These are phyloP conservation scores for Penicillium bialowiezense DNA, from an alignment of 495 filamentous ascomycete genomes.

Conservation along the genomic window DNA sequence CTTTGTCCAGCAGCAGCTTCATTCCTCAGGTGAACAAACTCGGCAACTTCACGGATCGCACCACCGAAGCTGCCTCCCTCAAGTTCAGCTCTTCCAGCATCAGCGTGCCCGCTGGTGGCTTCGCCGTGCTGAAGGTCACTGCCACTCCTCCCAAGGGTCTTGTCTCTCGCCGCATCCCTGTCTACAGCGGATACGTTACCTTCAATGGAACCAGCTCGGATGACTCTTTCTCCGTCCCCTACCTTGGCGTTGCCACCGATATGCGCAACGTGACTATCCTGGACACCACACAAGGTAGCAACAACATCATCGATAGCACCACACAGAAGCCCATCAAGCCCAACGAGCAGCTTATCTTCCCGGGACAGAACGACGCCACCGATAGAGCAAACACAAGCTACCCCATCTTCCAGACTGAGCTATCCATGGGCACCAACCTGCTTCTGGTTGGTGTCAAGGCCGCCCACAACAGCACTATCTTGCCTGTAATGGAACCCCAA, in stretches of 20 bases:
- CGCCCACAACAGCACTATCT: background rate
- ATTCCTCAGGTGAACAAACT: conserved; percentile 11
- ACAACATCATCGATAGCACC: conserved; percentile 2
- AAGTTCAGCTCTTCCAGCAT: conserved; percentile 9
- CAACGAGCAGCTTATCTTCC: conserved; percentile 7
- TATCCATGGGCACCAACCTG: conserved; percentile 22
- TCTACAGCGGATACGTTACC: conserved; percentile 36
- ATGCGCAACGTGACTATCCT: conserved; percentile 20
- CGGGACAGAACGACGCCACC: conserved; percentile 6
- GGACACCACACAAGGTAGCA: conserved; percentile 8
- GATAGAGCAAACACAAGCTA: conserved; percentile 9
- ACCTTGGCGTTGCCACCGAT: conserved; percentile 19
- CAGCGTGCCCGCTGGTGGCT: conserved; percentile 4
- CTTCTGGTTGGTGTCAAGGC: conserved; percentile 21
- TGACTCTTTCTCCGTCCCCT: conserved; percentile 31
- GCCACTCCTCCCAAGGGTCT: conserved; percentile 18
- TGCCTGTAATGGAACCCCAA: conserved; percentile 5
- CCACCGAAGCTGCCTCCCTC: background rate
- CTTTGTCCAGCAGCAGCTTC: conserved; percentile 14
- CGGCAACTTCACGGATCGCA: conserved; percentile 17
- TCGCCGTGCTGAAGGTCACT: conserved; percentile 21
- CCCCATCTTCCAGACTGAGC: conserved; percentile 12
- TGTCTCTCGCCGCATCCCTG: conserved; percentile 21
- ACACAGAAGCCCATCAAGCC: conserved; percentile 1
- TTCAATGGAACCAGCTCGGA: conserved; percentile 29